Conservation (phyloP, 106 monocot genomes). For the Triglochin maritima region DNA sequence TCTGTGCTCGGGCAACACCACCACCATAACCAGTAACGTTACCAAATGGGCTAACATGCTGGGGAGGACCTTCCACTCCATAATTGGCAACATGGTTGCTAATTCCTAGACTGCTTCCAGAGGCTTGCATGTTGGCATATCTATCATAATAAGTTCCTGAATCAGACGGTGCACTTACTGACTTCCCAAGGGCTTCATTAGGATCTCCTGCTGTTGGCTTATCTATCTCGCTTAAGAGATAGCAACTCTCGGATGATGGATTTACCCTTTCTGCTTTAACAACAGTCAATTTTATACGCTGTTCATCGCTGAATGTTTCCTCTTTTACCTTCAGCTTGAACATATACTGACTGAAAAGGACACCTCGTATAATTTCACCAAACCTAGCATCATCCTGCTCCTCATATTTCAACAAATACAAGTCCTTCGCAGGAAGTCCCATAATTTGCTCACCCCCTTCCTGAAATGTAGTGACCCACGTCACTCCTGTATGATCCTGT, state of each 20-base stretch:
- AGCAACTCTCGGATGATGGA: constrained; percentile 46
- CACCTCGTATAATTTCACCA: constrained; percentile 42
- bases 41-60: neutral
- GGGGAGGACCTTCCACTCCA: neutral
- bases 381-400: constrained; percentile 70
- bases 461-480: constrained; percentile 80
- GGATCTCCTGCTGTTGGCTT: constrained; percentile 31
- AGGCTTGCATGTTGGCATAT: constrained; percentile 7
- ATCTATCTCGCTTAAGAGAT: constrained; percentile 55
- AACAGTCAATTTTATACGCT: constrained; percentile 64
- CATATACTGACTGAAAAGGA: constrained; percentile 46
- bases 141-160: constrained; percentile 14
- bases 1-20: neutral
- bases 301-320: constrained; percentile 77
- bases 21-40: neutral
- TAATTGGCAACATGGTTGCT: neutral
- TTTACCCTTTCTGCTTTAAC: constrained; percentile 64
- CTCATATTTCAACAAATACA: constrained; percentile 55
- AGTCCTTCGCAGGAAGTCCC: constrained; percentile 54
- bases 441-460: constrained; percentile 71
- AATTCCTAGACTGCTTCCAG: neutral
- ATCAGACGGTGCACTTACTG: constrained; percentile 12
- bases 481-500: constrained; percentile 75
- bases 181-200: constrained; percentile 3
- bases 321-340: constrained; percentile 86